Conservation (phyloP, 768 basidiomycete genomes). For the Kwoniella heveanensis region DNA sequence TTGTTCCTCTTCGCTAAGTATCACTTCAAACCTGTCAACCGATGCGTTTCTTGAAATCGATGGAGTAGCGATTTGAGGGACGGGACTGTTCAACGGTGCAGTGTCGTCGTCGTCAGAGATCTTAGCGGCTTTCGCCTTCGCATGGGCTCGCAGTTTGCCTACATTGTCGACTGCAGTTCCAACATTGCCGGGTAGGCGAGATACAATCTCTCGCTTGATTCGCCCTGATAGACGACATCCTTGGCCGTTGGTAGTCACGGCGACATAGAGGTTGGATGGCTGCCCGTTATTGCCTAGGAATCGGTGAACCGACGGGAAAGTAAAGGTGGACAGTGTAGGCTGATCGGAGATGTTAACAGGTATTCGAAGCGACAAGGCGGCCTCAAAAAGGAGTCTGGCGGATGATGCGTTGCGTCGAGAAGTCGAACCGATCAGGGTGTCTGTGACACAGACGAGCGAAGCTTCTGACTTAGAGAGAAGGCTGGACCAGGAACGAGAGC, state of each 20-base stretch:
- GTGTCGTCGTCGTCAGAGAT: slow-evolving; percentile 53
- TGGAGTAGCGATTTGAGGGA: slow-evolving; percentile 54
- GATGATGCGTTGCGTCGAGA: slow-evolving; percentile 61
- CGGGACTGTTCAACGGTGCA: slow-evolving; percentile 58
- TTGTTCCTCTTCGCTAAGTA: slow-evolving; percentile 34
- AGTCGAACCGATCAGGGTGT: slow-evolving; percentile 63
- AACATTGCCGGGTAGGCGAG: slow-evolving; percentile 67
- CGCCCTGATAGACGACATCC: slow-evolving; percentile 83
- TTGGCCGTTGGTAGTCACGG: slow-evolving; percentile 85
- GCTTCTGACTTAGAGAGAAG: slow-evolving; percentile 47
- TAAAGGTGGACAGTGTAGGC: slow-evolving; percentile 83
- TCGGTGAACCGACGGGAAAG: slow-evolving; percentile 81
- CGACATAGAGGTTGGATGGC: slow-evolving; percentile 62
- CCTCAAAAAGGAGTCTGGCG: slow-evolving; percentile 63
- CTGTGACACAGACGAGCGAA: slow-evolving; percentile 76
- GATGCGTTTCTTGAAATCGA: slow-evolving; percentile 35
- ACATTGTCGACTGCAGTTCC: slow-evolving; percentile 76
- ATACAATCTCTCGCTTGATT: slow-evolving; percentile 78
- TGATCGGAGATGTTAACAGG: slow-evolving; percentile 86
- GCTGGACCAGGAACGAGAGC: slow-evolving; percentile 57
- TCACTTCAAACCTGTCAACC: slow-evolving; percentile 29
- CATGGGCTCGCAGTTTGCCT: slow-evolving; percentile 64
- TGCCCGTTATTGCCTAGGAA: slow-evolving; percentile 62
- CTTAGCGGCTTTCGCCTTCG: slow-evolving; percentile 55
- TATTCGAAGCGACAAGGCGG: slow-evolving; percentile 66